Conservation (phyloP, 805 yeast genomes). For the Saitoella complicata region DNA sequence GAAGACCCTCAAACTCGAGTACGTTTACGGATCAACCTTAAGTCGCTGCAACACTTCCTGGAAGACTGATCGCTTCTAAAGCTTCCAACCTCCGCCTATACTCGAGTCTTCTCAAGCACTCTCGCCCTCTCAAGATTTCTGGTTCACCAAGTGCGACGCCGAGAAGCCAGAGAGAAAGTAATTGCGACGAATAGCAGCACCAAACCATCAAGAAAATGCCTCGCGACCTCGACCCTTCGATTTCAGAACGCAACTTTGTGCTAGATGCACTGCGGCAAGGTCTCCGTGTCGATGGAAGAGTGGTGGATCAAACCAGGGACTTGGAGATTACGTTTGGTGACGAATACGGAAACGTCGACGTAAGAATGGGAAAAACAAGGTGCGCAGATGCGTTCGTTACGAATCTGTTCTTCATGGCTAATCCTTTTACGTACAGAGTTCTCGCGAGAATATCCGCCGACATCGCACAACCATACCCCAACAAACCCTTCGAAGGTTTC, state of each 20-base stretch:
- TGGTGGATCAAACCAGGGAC: constrained; percentile 44
- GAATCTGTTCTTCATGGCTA: too few relatives aligned
- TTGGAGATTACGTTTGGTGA: constrained; percentile 47
- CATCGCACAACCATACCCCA: constrained; percentile 67
- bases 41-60: too few relatives aligned
- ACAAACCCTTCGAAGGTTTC: constrained; percentile 85
- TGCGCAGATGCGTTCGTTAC: too few relatives aligned
- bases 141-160: too few relatives aligned
- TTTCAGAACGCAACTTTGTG: constrained; percentile 46
- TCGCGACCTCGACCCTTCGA: constrained; percentile 42
- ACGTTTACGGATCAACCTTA: too few relatives aligned
- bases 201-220: constrained; percentile 30
- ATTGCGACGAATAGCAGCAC: too few relatives aligned
- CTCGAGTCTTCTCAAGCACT: too few relatives aligned
- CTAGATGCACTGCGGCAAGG: constrained; percentile 46
- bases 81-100: too few relatives aligned
- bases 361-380: constrained; percentile 55
- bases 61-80: too few relatives aligned
- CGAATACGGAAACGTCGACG: constrained; percentile 69
- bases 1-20: too few relatives aligned
- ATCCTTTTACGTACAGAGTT: constrained; percentile 23
- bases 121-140: too few relatives aligned
- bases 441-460: constrained; percentile 60
- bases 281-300: constrained; percentile 53
- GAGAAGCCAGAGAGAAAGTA: too few relatives aligned